phyloP scores from a whole-genome alignment of 2,329 filamentous ascomycete genomes.

The Pestalotiopsis sp. region DNA sequence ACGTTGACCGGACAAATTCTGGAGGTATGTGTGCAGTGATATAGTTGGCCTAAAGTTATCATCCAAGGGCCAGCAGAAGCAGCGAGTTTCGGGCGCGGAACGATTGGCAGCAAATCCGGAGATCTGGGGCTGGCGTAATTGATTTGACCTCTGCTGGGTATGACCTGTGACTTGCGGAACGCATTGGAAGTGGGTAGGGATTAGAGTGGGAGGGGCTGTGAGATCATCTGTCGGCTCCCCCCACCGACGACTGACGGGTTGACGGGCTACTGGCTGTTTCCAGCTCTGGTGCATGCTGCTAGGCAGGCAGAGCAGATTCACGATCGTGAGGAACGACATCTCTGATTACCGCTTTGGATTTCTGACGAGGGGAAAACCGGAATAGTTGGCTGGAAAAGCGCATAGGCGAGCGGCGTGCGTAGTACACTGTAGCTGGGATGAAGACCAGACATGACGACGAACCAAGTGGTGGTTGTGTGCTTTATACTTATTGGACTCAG shows the following conservation, averaged over 20 bases:
- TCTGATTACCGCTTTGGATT: not conserved
- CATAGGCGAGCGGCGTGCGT: too few species aligned
- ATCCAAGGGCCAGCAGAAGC: not conserved
- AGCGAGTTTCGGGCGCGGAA: not conserved
- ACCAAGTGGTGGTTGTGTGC: too few species aligned
- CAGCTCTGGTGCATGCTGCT: not conserved
- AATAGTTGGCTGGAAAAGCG: not conserved
- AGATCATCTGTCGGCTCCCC: not conserved
- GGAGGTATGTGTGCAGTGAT: not conserved
- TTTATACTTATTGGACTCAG: too few species aligned
- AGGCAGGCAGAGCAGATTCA: not conserved
- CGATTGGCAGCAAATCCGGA: slow-evolving; percentile 8
- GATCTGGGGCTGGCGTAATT: slow-evolving; percentile 1
- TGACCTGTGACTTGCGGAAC: not conserved
- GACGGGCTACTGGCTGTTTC: not conserved
- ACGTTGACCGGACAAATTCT: not conserved
- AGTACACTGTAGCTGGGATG: too few species aligned
- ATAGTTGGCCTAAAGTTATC: not conserved
- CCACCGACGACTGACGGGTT: not conserved
- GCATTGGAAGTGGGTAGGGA: not conserved
- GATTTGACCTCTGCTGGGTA: not conserved
- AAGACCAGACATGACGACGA: too few species aligned
- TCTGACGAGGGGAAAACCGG: not conserved
- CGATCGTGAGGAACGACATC: not conserved
- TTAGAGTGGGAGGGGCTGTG: slow-evolving; percentile 1